Conservation (phyloP, 768 basidiomycete species). For the Lactarius akahatsu region DNA sequence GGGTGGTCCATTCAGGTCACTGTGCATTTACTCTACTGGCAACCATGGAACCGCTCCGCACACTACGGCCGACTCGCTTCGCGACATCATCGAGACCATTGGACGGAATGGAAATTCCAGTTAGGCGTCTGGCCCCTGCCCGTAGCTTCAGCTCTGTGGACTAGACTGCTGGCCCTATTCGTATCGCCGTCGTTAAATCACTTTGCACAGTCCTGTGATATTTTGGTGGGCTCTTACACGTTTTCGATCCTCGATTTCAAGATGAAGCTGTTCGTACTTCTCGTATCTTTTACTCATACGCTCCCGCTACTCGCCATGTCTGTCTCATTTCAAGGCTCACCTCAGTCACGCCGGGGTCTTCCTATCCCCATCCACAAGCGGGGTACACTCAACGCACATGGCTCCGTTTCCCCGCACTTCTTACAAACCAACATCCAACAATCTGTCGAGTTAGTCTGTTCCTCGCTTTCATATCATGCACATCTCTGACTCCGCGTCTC, state of each 20-base stretch:
- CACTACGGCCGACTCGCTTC: background rate
- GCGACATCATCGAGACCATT: background rate
- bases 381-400: background rate
- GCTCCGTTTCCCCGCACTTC: background rate
- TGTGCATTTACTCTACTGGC: background rate
- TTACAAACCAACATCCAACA: background rate
- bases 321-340: background rate
- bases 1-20: background rate
- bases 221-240: background rate
- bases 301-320: background rate
- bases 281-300: background rate
- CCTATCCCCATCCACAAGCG: conserved; percentile 6
- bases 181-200: background rate
- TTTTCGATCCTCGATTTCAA: background rate
- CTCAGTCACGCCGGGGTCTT: background rate
- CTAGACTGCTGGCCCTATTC: background rate
- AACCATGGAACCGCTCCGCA: background rate
- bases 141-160: background rate
- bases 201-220: background rate
- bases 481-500: background rate
- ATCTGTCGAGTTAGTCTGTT: conserved; percentile 5
- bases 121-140: background rate
- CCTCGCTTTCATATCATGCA: background rate
- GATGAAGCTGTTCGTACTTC: background rate
- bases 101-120: conserved; percentile 1